Conservation (phyloP, 1,284 basidiomycete species). For the Ceraceosorus guamensis region DNA sequence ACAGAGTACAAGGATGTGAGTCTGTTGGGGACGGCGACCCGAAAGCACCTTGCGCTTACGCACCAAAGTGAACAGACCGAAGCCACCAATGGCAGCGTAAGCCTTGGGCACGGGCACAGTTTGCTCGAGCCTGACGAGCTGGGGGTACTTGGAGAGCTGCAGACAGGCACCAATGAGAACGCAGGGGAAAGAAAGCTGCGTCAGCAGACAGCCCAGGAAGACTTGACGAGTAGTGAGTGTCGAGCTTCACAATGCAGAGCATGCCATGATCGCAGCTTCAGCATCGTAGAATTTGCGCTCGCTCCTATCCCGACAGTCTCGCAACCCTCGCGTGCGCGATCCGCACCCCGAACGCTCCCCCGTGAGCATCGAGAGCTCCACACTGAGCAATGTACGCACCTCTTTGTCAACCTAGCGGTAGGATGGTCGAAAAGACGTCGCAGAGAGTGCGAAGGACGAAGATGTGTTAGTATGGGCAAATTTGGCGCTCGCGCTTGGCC, state of each 20-base stretch:
- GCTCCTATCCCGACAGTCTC: neutral
- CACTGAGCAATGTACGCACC: constrained; percentile 54
- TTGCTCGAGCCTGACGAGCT: constrained; percentile 62
- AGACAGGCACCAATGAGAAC: neutral
- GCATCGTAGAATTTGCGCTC: neutral
- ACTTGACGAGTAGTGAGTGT: neutral
- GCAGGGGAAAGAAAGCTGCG: neutral
- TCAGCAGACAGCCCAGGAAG: neutral
- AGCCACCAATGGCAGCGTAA: constrained; percentile 72
- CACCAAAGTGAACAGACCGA: constrained; percentile 54
- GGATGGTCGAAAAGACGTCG: neutral
- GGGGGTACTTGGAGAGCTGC: constrained; percentile 81
- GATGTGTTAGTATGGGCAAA: neutral
- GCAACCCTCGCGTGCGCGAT: neutral
- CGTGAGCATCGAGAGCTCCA: neutral
- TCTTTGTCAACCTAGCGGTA: constrained; percentile 80
- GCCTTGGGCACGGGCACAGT: constrained; percentile 88
- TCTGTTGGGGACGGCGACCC: neutral
- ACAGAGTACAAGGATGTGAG: no score
- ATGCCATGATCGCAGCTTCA: neutral
- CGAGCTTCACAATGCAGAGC: neutral
- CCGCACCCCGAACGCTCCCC: no score
- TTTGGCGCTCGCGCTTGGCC: neutral
- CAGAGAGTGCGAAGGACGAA: neutral
- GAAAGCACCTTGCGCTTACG: constrained; percentile 4